A percentile compares a stretch with the other conserved stretches of the same genome.
These are phyloP conservation scores for Luzula sylvatica DNA, from an alignment of 176 grass and related monocot genomes.

Conservation along the genomic window DNA sequence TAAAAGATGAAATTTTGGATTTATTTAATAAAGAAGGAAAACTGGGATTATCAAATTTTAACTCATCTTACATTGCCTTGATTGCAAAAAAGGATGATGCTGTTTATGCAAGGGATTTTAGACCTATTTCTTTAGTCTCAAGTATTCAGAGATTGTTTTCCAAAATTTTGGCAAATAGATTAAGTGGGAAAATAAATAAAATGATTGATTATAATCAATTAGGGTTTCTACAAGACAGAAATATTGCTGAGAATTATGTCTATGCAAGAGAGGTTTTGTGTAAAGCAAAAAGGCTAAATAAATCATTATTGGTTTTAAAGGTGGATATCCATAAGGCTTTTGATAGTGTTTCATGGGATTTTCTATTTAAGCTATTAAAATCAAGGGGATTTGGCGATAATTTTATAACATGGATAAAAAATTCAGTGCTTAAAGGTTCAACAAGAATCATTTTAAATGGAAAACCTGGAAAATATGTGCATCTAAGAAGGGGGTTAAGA, in stretches of 20 bases:
- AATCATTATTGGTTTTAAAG: not conserved
- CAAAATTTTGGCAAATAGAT: not conserved
- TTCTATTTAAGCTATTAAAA: not conserved
- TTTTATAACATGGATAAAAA: too few relatives aligned
- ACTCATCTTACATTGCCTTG: not conserved
- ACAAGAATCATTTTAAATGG: too few relatives aligned
- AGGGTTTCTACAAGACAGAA: not conserved
- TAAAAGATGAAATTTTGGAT: not conserved
- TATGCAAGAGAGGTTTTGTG: not conserved
- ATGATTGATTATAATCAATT: too few relatives aligned
- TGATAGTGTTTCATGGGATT: not conserved
- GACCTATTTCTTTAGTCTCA: not conserved
- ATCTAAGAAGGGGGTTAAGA: not conserved
- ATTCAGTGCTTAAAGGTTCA: too few relatives aligned
- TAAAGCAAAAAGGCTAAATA: not conserved
- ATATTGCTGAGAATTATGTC: not conserved
- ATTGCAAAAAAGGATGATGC: not conserved
- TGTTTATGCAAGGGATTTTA: not conserved
- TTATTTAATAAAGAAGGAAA: too few relatives aligned
- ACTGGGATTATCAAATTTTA: too few relatives aligned
- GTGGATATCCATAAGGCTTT: not conserved
- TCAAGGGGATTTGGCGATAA: not conserved
- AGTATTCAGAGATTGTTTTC: not conserved
- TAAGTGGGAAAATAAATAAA: not conserved
- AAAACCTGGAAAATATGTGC: too few relatives aligned